Conservation (phyloP, 73 alveolate species). For the Urostyla sp. region DNA sequence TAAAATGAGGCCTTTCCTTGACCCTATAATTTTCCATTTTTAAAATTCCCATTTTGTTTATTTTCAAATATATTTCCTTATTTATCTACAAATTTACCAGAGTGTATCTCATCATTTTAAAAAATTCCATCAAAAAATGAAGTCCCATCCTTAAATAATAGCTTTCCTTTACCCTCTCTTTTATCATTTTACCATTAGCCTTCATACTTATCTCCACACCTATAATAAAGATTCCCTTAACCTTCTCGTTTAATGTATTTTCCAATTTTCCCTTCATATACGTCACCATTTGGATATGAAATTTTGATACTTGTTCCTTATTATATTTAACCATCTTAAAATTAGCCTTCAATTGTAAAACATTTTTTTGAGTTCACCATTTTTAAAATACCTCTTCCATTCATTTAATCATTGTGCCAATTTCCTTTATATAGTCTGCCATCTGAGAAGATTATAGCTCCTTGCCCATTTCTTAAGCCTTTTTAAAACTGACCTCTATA, state of each 20-base stretch:
- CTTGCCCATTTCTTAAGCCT: slow-evolving; percentile 21
- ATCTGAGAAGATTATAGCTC: slow-evolving; percentile 16
- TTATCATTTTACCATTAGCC: slow-evolving; percentile 14
- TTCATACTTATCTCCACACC: slow-evolving; percentile 1
- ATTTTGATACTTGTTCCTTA: background rate
- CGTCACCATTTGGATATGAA: slow-evolving; percentile 10
- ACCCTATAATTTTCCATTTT: slow-evolving; percentile 79
- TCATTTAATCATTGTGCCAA: slow-evolving; percentile 1
- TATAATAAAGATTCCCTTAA: background rate
- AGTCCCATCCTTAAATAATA: background rate
- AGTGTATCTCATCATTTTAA: background rate
- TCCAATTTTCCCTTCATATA: slow-evolving; percentile 3
- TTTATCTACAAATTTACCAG: background rate
- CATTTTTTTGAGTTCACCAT: background rate
- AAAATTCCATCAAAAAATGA: background rate
- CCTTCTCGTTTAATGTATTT: background rate
- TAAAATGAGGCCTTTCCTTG: slow-evolving; percentile 70
- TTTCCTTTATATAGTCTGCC: slow-evolving; percentile 39
- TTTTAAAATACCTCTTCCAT: background rate
- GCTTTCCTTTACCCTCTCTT: slow-evolving; percentile 23
- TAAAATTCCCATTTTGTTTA: slow-evolving; percentile 71
- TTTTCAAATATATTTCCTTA: background rate
- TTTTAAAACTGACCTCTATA: background rate
- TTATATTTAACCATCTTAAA: background rate
- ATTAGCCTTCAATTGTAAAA: background rate